These are phyloP conservation scores for Fusarium chuoi DNA, from an alignment of 2,329 filamentous ascomycete species.

Conservation along the genomic window DNA sequence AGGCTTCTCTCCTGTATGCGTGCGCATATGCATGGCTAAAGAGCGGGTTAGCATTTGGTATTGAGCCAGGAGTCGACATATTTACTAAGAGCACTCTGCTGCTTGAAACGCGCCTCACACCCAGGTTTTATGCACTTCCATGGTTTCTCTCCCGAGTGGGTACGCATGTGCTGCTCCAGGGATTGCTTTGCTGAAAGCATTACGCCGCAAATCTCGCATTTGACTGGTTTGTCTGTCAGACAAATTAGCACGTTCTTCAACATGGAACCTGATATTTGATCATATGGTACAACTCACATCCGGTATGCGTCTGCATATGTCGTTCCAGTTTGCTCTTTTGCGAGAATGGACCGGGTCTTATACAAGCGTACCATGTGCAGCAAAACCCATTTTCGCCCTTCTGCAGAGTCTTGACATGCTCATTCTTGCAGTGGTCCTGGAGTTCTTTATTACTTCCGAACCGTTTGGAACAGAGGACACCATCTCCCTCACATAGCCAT, in stretches of 20 bases:
- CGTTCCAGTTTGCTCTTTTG: conserved; percentile 72
- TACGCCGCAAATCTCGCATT: conserved; percentile 65
- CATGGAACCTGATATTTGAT: neutral
- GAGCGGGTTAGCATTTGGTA: conserved; percentile 25
- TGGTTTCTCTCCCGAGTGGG: conserved; percentile 73
- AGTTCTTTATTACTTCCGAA: conserved; percentile 61
- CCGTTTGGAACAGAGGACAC: conserved; percentile 46
- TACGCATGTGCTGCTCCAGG: conserved; percentile 73
- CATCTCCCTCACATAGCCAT: conserved; percentile 44
- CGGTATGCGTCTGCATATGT: conserved; percentile 73
- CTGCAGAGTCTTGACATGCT: conserved; percentile 59
- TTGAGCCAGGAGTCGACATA: conserved; percentile 5
- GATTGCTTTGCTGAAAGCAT: conserved; percentile 74
- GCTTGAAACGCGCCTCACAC: conserved; percentile 70
- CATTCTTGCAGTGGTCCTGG: conserved; percentile 64
- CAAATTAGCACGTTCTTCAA: conserved; percentile 16
- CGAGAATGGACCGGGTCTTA: conserved; percentile 63
- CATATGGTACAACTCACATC: conserved; percentile 58
- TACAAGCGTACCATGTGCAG: conserved; percentile 68
- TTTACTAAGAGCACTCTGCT: conserved; percentile 74
- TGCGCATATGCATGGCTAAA: conserved; percentile 73
- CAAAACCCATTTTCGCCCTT: conserved; percentile 59
- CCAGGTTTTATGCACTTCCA: conserved; percentile 63
- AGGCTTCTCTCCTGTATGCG: conserved; percentile 73
- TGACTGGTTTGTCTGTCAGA: conserved; percentile 66